Conservation (phyloP, 257 asterid species). For the Solanum gandarillasii region DNA sequence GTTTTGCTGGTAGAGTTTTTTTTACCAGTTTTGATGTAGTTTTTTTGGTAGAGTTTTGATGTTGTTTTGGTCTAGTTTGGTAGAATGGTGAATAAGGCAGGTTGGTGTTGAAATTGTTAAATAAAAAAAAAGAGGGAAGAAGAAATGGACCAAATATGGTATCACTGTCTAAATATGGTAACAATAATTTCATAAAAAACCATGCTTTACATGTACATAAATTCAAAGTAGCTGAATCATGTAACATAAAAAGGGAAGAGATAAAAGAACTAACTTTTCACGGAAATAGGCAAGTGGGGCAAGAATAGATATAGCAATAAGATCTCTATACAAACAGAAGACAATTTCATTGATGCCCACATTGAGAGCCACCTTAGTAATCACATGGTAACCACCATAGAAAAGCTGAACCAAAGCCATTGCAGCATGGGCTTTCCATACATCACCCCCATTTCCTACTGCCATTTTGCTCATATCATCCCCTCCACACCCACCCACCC, state of each 20-base stretch:
- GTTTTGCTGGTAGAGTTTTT: no score
- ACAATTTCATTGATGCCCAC: constrained; percentile 88
- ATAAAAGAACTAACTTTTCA: constrained; percentile 49
- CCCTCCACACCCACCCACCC: background rate
- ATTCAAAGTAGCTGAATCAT: background rate
- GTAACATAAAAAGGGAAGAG: background rate
- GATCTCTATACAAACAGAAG: constrained; percentile 75
- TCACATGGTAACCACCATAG: constrained; percentile 78
- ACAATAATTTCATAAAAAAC: background rate
- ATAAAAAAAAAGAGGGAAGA: no score
- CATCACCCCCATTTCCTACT: constrained; percentile 39
- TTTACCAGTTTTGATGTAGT: no score
- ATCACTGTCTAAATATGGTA: background rate
- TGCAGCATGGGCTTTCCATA: constrained; percentile 65
- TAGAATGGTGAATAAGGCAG: no score
- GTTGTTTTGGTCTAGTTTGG: no score
- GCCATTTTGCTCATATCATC: constrained; percentile 25
- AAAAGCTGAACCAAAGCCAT: constrained; percentile 79
- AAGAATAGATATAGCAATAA: constrained; percentile 72
- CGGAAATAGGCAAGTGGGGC: constrained; percentile 85
- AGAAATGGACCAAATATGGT: no score
- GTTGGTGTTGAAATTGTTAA: no score
- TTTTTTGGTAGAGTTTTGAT: no score
- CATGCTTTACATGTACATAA: background rate
- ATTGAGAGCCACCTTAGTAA: constrained; percentile 88